Base-by-base conservation (phyloP, 768 basidiomycete species). In the Boletus barrowsii region DNA sequence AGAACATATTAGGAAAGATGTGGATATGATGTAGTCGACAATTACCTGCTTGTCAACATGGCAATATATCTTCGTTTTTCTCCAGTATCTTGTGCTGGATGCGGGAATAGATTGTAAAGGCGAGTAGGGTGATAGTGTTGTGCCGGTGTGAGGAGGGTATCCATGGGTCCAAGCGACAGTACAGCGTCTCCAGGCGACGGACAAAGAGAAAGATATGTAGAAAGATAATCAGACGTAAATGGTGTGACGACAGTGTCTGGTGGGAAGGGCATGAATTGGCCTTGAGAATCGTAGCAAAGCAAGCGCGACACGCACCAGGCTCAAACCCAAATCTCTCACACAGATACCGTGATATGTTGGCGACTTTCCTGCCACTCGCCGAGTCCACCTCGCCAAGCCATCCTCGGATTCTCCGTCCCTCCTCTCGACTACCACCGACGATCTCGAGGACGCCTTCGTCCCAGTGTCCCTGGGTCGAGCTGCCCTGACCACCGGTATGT, bases 361-460 rank as follows among this genome's bases (percentile, higher is more conserved):
- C 88, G 3, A 80, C 73, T 42, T 83, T 80, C 55, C 83, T 74
- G 18, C 82, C 87, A 42, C 84, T 83, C 11, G 81, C 80, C 33
- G 78, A 65, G 61, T 90, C 88, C 10, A 91, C 90, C 32, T 89
- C 88, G n/a, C 90, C 91, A 7, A 93, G 73, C 88, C 90, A 90
- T 4, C 81, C 81, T 60, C 86, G 78, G 42, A 93, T 84, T 42
- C 84, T 74, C 59, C 83, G 73, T 3, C 83, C 88, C 61, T 89
- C 89, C 57, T 90, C 88, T 48, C 83, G 72, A 54, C 81, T 84
- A 0, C 90, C 88, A 37, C 86, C 88, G 20, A 93, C 81, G 53
- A 90, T 84, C 62, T 91, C 88, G 49, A 92, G 72, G 15, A 89
- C 81, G 7, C 76, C 81, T 49, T 90, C 88, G 58, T 93, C 90